Conservation (phyloP, 192 early-diverging fungal genomes). For the Kappamyces sp. region DNA sequence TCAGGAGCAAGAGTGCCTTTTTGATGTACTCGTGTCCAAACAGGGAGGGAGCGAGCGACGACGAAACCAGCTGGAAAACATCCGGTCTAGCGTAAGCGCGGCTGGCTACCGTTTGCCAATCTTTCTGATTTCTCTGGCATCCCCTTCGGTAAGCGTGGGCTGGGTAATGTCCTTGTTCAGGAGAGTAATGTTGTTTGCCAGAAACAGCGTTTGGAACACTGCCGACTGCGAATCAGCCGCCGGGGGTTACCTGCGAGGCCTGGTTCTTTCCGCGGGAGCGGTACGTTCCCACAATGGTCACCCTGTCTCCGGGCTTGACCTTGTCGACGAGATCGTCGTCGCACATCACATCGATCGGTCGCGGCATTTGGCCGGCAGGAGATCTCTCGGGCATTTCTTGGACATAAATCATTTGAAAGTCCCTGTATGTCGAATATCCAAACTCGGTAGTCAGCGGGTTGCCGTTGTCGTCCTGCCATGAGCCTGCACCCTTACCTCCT, state of each 20-base stretch:
- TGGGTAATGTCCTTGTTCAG: slow-evolving; percentile 68
- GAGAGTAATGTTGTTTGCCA: slow-evolving; percentile 78
- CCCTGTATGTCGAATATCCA: slow-evolving; percentile 80
- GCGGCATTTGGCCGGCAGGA: slow-evolving; percentile 86
- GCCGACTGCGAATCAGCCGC: slow-evolving; percentile 77
- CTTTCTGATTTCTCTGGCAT: slow-evolving; percentile 80
- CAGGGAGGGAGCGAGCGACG: slow-evolving; percentile 78
- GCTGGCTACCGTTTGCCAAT: slow-evolving; percentile 42
- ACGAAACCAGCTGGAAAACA: slow-evolving; percentile 73
- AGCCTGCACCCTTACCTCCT: slow-evolving; percentile 40
- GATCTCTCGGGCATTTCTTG: slow-evolving; percentile 99
- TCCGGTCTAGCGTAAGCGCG: slow-evolving; percentile 34
- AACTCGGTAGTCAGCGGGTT: slow-evolving; percentile 90
- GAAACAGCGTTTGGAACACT: slow-evolving; percentile 67
- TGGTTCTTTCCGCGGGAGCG: slow-evolving; percentile 77
- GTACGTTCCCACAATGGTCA: slow-evolving; percentile 90
- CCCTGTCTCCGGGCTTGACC: slow-evolving; percentile 94
- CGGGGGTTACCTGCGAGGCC: slow-evolving; percentile 37
- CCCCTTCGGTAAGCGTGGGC: slow-evolving; percentile 68
- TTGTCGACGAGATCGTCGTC: slow-evolving; percentile 94
- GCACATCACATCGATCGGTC: slow-evolving; percentile 88
- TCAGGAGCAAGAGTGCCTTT: slow-evolving; percentile 71
- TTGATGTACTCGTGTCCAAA: slow-evolving; percentile 62
- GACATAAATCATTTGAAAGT: slow-evolving; percentile 87
- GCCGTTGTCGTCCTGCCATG: slow-evolving; percentile 71